A percentile compares a stretch with the other conserved stretches of the same genome.
phyloP scores from a whole-genome alignment of 768 basidiomycete species.

The Boletus speciosus region DNA sequence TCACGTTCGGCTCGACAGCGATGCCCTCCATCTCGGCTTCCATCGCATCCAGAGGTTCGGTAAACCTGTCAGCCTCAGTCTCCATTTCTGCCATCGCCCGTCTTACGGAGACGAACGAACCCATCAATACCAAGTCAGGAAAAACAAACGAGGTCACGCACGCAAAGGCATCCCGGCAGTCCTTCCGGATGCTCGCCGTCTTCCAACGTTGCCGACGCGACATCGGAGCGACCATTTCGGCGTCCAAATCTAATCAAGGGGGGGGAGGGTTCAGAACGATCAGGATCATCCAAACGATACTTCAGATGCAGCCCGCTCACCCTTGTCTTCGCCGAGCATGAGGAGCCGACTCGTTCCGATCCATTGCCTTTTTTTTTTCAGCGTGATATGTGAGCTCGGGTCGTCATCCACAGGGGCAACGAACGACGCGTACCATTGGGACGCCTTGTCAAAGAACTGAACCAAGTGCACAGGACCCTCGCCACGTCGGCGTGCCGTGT shows the following conservation, averaged over 20 bases:
- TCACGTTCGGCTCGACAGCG: not conserved
- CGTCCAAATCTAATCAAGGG: constrained; percentile 53
- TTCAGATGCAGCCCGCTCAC: constrained; percentile 40
- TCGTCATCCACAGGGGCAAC: not conserved
- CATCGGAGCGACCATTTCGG: constrained; percentile 51
- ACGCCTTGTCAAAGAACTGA: constrained; percentile 71
- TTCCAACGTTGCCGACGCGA: constrained; percentile 63
- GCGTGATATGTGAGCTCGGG: not conserved
- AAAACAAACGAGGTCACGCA: constrained; percentile 31
- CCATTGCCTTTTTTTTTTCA: constrained; percentile 57
- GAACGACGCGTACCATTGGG: constrained; percentile 51
- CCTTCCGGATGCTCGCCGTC: constrained; percentile 42
- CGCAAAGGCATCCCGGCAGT: constrained; percentile 63
- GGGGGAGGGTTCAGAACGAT: not conserved
- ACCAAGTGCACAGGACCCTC: constrained; percentile 57
- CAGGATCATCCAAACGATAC: not conserved
- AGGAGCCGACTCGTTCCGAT: constrained; percentile 53
- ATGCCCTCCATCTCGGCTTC: constrained; percentile 10
- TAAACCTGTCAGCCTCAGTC: constrained; percentile 26
- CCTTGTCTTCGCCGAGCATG: constrained; percentile 63
- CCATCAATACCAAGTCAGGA: not conserved
- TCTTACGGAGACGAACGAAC: constrained; percentile 21
- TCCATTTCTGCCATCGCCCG: constrained; percentile 49
- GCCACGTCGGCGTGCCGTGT: constrained; percentile 33
- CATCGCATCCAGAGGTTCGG: not conserved